Base-by-base conservation (phyloP, 768 basidiomycete genomes). In the Fomitopsis pulvina region DNA sequence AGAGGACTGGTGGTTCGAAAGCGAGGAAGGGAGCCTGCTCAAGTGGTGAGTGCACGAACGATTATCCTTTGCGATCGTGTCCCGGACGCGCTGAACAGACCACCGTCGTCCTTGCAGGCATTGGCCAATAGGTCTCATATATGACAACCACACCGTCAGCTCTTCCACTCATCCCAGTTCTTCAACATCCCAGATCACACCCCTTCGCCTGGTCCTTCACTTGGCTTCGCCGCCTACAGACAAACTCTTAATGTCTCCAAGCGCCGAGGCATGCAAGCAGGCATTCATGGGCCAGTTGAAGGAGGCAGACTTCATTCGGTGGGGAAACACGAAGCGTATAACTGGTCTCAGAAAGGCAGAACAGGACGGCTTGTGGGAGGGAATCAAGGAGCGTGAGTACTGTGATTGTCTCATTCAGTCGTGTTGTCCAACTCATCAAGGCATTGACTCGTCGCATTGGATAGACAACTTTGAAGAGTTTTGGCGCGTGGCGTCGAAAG, bases 1-100 rank as follows among this genome's bases (percentile, higher is more conserved):
- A 56, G 87, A 90, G 50, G 88, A 94, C 46, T 92, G 95, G 89
- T 98, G 95, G 96, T 96, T 99, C 65, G 92, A 96, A 68, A 87
- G 83, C 54, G 87, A 88, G 47, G 86, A 83, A 56, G 89, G 90
- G 26, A 79, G 76, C 5, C 63, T 88, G 43, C 75, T 94, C 59
- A 91, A 92, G 70, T 97, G 95, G 95, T 95, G 50, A 54, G 81
- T 74, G 8, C 5, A 25, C 22, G 40, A 32, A 30, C 37, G 20
- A 29, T 21, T 4, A 3, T 26, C 30, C 27, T 24, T n/a, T 49
- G 40, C 22, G 4, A 6, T 34, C 45, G 9, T 21, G n/a, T 28
- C 9, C 2, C 37, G 29, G 24, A 20, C 14, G 30, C 38, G 25
- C 48, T 32, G 20, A 29, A 25, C 14, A 20, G 21, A 37, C 14